Evolutionary conservation across 176 grass and related monocot species (phyloP), one percentile per base, ranked within the genome.

Genomic region (Zea luxurians): DNA sequence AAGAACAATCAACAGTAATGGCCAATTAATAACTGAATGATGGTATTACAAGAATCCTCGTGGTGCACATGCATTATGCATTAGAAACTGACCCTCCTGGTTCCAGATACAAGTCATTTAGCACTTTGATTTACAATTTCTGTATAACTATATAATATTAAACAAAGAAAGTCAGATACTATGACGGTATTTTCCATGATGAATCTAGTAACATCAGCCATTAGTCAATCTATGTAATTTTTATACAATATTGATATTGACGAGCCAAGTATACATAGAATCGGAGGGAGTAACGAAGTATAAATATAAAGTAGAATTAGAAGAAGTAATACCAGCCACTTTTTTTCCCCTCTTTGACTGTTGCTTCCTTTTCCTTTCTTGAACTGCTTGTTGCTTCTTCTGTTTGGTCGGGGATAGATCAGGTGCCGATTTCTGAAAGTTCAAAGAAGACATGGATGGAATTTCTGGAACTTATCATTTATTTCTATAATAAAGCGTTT

Each of bases 241-340:
- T 60, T 60, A 55, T n/a, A 55, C 8, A 55, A 55, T n/a, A 55
- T 27, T 21, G n/a, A 60, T 60, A 60, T 18, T 60, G 18, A 20
- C 10, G 8, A 21, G 8, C 18, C n/a, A 60, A 60, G 57, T 53
- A 53, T 55, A 55, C 17, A 17, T n/a, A 16, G 55, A 61, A 35
- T 61, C 9, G 0, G 21, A 62, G 60, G 27, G 27, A 35, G 58
- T 62, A 62, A 62, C 27, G 54, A 16, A 18, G 54, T 58, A 20
- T 27, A 48, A 83, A 69, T 36, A 43, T 37, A 45, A 83, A 75
- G 35, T 66, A 74, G 46, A 79, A 58, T 66, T 58, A 35, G 46
- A 34, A 90, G 58, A 85, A 82, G 45, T 75, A 80, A 68, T 61
- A 98, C 96, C 87, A 90, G 64, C 10, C 45, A 71, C 69, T 71